Conservation (phyloP, 768 basidiomycete genomes). For the Panus rudis region DNA sequence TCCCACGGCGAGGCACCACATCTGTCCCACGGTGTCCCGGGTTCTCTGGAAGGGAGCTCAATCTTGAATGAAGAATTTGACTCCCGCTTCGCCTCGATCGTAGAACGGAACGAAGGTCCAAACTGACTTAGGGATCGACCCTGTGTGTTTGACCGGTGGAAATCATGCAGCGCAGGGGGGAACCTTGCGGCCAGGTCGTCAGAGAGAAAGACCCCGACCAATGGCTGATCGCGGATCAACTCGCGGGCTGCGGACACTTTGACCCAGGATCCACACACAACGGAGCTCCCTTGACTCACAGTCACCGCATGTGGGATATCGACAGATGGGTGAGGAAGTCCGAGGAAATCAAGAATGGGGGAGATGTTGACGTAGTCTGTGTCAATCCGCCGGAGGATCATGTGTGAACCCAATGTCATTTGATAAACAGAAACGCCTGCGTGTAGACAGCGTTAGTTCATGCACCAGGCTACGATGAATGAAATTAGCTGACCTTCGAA, state of each 20-base stretch:
- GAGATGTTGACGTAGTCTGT: slow-evolving; percentile 74
- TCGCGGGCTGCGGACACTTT: slow-evolving; percentile 51
- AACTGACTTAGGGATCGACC: slow-evolving; percentile 50
- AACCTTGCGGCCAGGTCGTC: slow-evolving; percentile 58
- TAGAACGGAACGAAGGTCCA: slow-evolving; percentile 56
- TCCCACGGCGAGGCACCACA: slow-evolving; percentile 12
- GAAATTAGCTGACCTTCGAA: slow-evolving; percentile 51
- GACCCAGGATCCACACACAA: slow-evolving; percentile 62
- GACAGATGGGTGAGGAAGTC: slow-evolving; percentile 30
- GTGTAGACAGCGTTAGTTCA: slow-evolving; percentile 13
- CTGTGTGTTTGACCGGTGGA: slow-evolving; percentile 40
- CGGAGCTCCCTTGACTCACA: slow-evolving; percentile 44
- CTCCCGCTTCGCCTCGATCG: slow-evolving; percentile 34
- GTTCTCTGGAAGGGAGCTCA: slow-evolving; percentile 17
- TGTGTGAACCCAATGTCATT: slow-evolving; percentile 47
- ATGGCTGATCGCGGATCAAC: slow-evolving; percentile 43
- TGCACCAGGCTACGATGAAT: slow-evolving; percentile 8
- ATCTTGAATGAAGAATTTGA: slow-evolving; percentile 15
- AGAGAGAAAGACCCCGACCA: slow-evolving; percentile 52
- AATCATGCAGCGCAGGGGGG: slow-evolving; percentile 53
- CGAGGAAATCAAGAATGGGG: slow-evolving; percentile 42
- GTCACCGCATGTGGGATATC: slow-evolving; percentile 40
- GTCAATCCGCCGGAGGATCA: slow-evolving; percentile 66
- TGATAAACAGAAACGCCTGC: slow-evolving; percentile 72
- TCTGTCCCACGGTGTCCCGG: slow-evolving; percentile 17